A percentile compares a stretch with the other conserved stretches of the same genome.
Conservation (phyloP, 768 basidiomycete species). For the Tephrocybe rancida region DNA sequence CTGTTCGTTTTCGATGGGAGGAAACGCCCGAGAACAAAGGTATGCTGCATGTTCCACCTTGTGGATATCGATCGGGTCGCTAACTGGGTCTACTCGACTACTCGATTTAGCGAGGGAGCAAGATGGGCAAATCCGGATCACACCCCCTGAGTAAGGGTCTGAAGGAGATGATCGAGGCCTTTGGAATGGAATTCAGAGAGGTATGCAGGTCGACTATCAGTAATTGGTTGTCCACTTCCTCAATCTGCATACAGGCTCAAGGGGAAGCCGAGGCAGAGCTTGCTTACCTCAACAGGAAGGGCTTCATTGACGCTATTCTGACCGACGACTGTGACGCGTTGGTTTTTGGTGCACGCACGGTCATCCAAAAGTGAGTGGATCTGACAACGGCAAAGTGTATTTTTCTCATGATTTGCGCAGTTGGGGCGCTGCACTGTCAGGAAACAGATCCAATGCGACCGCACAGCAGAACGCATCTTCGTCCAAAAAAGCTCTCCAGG, state of each 20-base stretch:
- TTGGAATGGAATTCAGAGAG: constrained; percentile 54
- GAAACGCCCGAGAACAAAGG: constrained; percentile 64
- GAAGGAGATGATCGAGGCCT: constrained; percentile 57
- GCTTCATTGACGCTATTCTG: constrained; percentile 47
- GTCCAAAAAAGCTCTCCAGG: constrained; percentile 42
- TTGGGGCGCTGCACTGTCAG: constrained; percentile 54
- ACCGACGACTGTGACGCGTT: constrained; percentile 53
- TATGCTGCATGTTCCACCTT: constrained; percentile 35
- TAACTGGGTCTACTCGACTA: not conserved
- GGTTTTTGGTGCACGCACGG: constrained; percentile 44
- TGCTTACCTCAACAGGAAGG: constrained; percentile 42
- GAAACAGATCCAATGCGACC: constrained; percentile 19
- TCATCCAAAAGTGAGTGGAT: constrained; percentile 40
- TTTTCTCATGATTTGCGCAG: not conserved
- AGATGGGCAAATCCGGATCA: constrained; percentile 48
- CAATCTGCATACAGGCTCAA: constrained; percentile 38
- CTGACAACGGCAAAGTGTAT: not conserved
- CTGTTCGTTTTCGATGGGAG: constrained; percentile 80
- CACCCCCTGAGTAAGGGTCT: constrained; percentile 42
- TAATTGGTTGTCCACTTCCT: not conserved
- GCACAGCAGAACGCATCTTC: constrained; percentile 37
- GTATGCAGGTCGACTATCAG: constrained; percentile 50
- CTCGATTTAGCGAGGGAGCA: constrained; percentile 26
- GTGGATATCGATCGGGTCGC: not conserved
- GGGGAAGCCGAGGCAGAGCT: constrained; percentile 61